A percentile compares a stretch with the other conserved stretches of the same genome.
phyloP scores from a whole-genome alignment of 2,329 filamentous ascomycete species.

The Alternaria atra region DNA sequence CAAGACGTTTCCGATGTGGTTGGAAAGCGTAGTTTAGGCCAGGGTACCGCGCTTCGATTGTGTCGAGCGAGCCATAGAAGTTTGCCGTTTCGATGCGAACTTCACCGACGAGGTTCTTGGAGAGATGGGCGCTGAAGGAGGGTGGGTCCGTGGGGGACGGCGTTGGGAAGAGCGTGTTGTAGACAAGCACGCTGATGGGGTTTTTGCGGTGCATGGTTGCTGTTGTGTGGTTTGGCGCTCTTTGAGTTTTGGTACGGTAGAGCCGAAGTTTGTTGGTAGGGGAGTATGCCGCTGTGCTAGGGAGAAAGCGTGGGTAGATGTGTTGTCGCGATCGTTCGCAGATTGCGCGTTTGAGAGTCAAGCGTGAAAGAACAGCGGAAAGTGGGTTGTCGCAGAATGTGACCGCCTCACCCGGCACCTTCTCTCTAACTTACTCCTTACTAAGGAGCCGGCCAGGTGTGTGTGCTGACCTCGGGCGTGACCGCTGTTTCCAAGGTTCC shows the following conservation, averaged over 20 bases:
- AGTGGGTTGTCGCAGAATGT: slow-evolving; percentile 21
- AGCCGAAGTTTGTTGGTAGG: slow-evolving; percentile 6
- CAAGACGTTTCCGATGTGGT: slow-evolving; percentile 79
- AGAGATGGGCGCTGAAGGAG: slow-evolving; percentile 74
- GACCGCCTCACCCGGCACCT: slow-evolving; percentile 22
- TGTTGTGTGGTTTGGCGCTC: slow-evolving; percentile 3
- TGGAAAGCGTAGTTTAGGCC: slow-evolving; percentile 79
- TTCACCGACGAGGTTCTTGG: slow-evolving; percentile 76
- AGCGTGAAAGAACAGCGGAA: background rate
- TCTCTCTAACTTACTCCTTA: slow-evolving; percentile 13
- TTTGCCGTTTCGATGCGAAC: slow-evolving; percentile 80
- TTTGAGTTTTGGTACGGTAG: background rate
- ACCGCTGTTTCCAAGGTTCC: slow-evolving; percentile 26
- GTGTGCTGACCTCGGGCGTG: slow-evolving; percentile 33
- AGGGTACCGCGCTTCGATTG: slow-evolving; percentile 81
- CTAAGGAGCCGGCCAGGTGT: slow-evolving; percentile 6
- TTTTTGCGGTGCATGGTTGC: slow-evolving; percentile 73
- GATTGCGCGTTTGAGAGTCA: slow-evolving; percentile 9
- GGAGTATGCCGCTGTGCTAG: slow-evolving; percentile 7
- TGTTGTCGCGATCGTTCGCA: slow-evolving; percentile 8
- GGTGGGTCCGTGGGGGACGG: slow-evolving; percentile 73
- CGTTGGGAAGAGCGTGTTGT: slow-evolving; percentile 76
- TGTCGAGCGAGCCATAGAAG: slow-evolving; percentile 82
- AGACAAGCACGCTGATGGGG: slow-evolving; percentile 75
- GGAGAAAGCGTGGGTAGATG: slow-evolving; percentile 1